Conservation (phyloP, 768 basidiomycete genomes). For the Boletus reticulatus region DNA sequence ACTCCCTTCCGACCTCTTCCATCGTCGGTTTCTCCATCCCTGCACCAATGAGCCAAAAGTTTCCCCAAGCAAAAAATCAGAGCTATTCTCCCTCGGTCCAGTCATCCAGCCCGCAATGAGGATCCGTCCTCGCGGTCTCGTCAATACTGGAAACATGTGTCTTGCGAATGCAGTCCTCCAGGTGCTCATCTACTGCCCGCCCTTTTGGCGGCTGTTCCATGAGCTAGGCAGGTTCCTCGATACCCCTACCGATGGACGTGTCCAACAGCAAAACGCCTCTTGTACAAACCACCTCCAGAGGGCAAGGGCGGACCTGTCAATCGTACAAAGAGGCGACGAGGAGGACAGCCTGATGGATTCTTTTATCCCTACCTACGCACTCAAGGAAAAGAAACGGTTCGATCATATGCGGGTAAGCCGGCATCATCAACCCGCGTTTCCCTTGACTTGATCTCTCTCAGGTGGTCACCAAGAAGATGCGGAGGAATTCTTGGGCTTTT, state of each 20-base stretch:
- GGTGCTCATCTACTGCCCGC: constrained; percentile 83
- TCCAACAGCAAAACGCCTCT: constrained; percentile 45
- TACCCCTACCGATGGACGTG: constrained; percentile 26
- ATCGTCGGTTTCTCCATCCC: constrained; percentile 75
- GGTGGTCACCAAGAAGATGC: constrained; percentile 97
- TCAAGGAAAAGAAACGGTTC: constrained; percentile 92
- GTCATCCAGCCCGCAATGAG: constrained; percentile 21
- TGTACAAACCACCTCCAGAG: constrained; percentile 33
- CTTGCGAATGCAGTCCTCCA: constrained; percentile 96
- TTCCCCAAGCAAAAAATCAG: constrained; percentile 41
- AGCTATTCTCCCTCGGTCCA: constrained; percentile 49
- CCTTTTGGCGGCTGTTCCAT: constrained; percentile 76
- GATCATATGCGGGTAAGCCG: constrained; percentile 82
- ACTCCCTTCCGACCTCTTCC: constrained; percentile 63
- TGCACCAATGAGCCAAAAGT: constrained; percentile 36
- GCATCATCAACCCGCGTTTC: neutral
- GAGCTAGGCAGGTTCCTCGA: constrained; percentile 60
- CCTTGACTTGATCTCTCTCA: constrained; percentile 27
- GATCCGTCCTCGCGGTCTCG: constrained; percentile 73
- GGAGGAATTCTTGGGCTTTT: constrained; percentile 98
- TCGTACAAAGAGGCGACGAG: constrained; percentile 34
- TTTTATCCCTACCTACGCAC: constrained; percentile 83
- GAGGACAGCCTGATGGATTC: constrained; percentile 56
- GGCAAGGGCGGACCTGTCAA: constrained; percentile 43
- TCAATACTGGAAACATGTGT: constrained; percentile 97